A percentile compares a stretch with the other conserved stretches of the same genome.
These are phyloP conservation scores for Durotheca rogersii DNA, from an alignment of 495 filamentous ascomycete genomes.

Conservation along the genomic window DNA sequence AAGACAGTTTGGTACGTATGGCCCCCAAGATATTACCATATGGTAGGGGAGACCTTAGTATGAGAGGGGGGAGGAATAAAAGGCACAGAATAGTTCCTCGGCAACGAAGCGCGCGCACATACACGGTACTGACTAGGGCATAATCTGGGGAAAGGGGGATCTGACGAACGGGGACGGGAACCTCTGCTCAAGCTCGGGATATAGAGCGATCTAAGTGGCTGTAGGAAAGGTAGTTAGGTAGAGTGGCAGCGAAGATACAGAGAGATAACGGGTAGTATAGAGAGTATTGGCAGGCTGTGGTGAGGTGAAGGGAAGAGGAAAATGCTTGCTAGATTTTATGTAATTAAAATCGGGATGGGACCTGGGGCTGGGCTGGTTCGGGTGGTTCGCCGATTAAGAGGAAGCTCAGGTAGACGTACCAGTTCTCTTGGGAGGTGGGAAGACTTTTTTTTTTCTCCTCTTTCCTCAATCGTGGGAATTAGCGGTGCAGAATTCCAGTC, in stretches of 20 bases:
- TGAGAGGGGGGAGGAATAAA: constrained; percentile 3
- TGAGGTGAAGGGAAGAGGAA: constrained; percentile 51
- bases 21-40: constrained; percentile 17
- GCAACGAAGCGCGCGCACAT: constrained; percentile 30
- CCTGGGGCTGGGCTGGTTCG: constrained; percentile 20
- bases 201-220: constrained; percentile 33
- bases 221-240: constrained; percentile 19
- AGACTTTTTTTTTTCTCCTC: constrained; percentile 19
- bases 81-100: constrained; percentile 11
- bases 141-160: constrained; percentile 53
- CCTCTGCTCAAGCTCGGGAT: constrained; percentile 35
- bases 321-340: constrained; percentile 53
- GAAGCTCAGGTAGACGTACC: constrained; percentile 12
- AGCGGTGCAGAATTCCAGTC: constrained; percentile 24
- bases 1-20: constrained; percentile 19
- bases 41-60: background rate
- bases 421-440: constrained; percentile 21
- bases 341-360: constrained; percentile 49
- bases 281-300: constrained; percentile 46
- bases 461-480: constrained; percentile 16
- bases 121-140: constrained; percentile 52
- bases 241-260: constrained; percentile 32
- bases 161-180: constrained; percentile 49
- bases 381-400: constrained; percentile 21
- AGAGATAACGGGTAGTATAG: constrained; percentile 42